Conservation (phyloP, 495 filamentous ascomycete species). For the Neurospora tetrasperma region DNA sequence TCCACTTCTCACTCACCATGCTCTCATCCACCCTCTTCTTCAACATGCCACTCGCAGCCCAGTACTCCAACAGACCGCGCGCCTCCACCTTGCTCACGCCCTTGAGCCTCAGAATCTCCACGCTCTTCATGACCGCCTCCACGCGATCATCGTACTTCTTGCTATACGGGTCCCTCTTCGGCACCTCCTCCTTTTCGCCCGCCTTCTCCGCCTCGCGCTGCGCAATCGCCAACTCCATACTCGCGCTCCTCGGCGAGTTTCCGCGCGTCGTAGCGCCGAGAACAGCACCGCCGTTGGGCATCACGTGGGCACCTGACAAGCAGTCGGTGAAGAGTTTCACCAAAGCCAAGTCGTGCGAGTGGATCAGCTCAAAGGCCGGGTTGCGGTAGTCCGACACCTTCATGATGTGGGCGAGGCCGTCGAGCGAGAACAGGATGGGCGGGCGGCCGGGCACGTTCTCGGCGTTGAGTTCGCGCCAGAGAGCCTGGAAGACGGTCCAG, state of each 20-base stretch:
- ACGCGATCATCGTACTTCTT: conserved; percentile 58
- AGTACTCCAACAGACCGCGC: conserved; percentile 82
- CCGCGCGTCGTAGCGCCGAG: conserved; percentile 60
- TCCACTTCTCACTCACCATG: conserved; percentile 77
- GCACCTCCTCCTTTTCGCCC: conserved; percentile 13
- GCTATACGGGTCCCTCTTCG: conserved; percentile 51
- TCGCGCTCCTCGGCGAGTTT: conserved; percentile 51
- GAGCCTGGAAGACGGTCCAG: conserved; percentile 70
- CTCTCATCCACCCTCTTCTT: conserved; percentile 57
- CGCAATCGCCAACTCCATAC: conserved; percentile 54
- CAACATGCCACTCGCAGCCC: conserved; percentile 74
- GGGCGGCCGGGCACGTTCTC: conserved; percentile 49
- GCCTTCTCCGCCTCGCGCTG: conserved; percentile 35
- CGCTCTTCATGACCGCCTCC: conserved; percentile 44
- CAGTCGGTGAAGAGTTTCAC: conserved; percentile 64
- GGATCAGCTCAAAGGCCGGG: conserved; percentile 57
- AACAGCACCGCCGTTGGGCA: conserved; percentile 72
- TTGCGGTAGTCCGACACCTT: conserved; percentile 58
- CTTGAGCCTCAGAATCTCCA: conserved; percentile 40
- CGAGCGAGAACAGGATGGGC: conserved; percentile 67
- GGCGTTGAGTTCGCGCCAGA: conserved; percentile 65
- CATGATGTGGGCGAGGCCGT: conserved; percentile 76
- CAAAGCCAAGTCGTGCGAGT: conserved; percentile 76
- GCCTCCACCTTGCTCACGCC: conserved; percentile 69
- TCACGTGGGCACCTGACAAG: conserved; percentile 45